A percentile compares a stretch with the other conserved stretches of the same genome.
Conservation (phyloP, 208 protist genomes). For the Chromosphaera perkinsii region DNA sequence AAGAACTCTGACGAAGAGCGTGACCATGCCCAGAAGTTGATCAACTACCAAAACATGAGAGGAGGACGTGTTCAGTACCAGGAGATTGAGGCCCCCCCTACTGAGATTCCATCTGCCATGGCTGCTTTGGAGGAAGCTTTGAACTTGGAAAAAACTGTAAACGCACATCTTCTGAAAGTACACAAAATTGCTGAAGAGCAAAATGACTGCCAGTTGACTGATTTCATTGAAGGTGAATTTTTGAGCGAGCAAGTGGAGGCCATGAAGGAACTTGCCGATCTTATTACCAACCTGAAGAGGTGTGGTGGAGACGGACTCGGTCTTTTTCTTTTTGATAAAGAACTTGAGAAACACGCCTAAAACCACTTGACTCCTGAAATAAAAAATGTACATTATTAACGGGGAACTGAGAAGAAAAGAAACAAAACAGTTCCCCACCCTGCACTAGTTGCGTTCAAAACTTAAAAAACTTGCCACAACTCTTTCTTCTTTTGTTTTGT, state of each 20-base stretch:
- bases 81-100: conserved; percentile 4
- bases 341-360: no score
- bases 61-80: conserved; percentile 13
- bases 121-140: conserved; percentile 10
- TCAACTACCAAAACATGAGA: conserved; percentile 23
- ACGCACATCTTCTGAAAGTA: conserved; percentile 21
- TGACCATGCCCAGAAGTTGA: conserved; percentile 39
- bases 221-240: conserved; percentile 29
- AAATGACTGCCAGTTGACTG: conserved; percentile 27
- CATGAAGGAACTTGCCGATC: conserved; percentile 29
- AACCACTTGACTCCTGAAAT: no score
- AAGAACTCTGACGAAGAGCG: conserved; percentile 20
- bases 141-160: conserved; percentile 24
- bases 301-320: conserved; percentile 21
- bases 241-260: conserved; percentile 26
- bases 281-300: conserved; percentile 21
- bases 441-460: no score
- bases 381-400: no score
- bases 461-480: no score
- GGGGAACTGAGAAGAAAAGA: no score
- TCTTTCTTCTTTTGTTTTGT: no score
- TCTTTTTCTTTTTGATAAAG: conserved; percentile 30
- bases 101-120: conserved; percentile 3
- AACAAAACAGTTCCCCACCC: no score
- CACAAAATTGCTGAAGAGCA: conserved; percentile 26